Percentiles rank a stretch among this genome's conserved stretches.
These are phyloP conservation scores for Diaporthe amygdali DNA, from an alignment of 2,329 filamentous ascomycete genomes.

Conservation along the genomic window DNA sequence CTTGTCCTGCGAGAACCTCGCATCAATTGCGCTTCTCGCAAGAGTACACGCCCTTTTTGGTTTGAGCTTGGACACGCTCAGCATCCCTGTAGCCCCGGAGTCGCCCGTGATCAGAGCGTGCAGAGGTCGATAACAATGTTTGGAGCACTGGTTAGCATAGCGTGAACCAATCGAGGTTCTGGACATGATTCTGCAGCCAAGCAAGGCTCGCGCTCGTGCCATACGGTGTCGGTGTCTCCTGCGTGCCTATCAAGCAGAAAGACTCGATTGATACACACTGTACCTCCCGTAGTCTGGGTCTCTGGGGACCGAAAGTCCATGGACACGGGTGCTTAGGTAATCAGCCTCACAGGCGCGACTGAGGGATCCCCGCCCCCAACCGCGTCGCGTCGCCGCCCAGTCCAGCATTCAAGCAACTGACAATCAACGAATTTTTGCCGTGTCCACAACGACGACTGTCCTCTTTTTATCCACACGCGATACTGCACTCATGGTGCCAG, in stretches of 20 bases:
- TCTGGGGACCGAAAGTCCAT: background rate
- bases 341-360: background rate
- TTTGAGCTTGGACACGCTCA: conserved; percentile 11
- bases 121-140: background rate
- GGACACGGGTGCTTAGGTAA: background rate
- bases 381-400: conserved; percentile 22
- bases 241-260: background rate
- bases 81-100: background rate
- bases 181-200: background rate
- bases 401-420: conserved; percentile 9
- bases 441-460: background rate
- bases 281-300: background rate
- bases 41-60: background rate
- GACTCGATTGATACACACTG: background rate
- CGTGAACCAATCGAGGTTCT: background rate
- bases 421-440: background rate
- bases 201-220: background rate
- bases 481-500: background rate
- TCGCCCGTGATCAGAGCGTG: background rate
- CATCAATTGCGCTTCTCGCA: conserved; percentile 2
- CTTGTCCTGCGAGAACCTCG: background rate
- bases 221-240: background rate
- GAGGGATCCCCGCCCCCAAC: background rate
- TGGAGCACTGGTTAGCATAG: background rate
- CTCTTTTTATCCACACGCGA: background rate